phyloP scores from a whole-genome alignment of 495 filamentous ascomycete genomes.

The Penicillium cataractarum region DNA sequence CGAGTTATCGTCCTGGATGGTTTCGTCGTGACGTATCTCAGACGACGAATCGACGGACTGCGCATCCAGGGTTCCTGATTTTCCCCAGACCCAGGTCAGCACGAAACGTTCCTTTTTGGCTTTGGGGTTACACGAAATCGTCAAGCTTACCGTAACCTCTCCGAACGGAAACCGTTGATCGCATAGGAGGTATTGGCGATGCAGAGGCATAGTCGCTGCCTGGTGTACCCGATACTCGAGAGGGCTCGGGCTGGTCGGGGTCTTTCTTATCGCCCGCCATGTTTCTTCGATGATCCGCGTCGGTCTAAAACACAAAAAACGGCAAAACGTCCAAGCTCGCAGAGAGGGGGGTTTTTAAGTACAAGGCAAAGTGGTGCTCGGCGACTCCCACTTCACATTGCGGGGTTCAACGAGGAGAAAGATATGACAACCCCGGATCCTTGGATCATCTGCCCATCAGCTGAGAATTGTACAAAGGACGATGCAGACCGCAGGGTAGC shows the following conservation, averaged over 20 bases:
- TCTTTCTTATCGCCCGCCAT: constrained; percentile 30
- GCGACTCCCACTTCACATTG: constrained; percentile 10
- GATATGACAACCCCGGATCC: neutral
- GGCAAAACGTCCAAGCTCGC: neutral
- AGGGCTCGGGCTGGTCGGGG: constrained; percentile 16
- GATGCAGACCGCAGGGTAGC: constrained; percentile 12
- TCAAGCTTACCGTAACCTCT: constrained; percentile 42
- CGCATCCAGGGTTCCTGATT: constrained; percentile 43
- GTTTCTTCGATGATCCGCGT: constrained; percentile 8
- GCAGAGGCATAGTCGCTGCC: constrained; percentile 14
- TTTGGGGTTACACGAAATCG: constrained; percentile 22
- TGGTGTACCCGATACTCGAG: constrained; percentile 17
- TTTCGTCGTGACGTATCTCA: constrained; percentile 37
- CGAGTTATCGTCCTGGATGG: constrained; percentile 35
- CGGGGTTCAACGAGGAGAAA: neutral
- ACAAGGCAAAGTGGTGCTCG: neutral
- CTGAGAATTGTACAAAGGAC: constrained; percentile 16
- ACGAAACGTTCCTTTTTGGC: constrained; percentile 12
- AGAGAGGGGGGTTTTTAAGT: neutral
- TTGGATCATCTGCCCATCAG: constrained; percentile 19
- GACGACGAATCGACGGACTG: constrained; percentile 28
- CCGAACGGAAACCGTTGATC: constrained; percentile 26
- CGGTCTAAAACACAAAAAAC: neutral
- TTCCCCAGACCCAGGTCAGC: constrained; percentile 12
- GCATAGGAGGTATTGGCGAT: constrained; percentile 20